Evolutionary conservation across 257 asterid species (phyloP).

Genomic region (Salvia rosmarinus): DNA sequence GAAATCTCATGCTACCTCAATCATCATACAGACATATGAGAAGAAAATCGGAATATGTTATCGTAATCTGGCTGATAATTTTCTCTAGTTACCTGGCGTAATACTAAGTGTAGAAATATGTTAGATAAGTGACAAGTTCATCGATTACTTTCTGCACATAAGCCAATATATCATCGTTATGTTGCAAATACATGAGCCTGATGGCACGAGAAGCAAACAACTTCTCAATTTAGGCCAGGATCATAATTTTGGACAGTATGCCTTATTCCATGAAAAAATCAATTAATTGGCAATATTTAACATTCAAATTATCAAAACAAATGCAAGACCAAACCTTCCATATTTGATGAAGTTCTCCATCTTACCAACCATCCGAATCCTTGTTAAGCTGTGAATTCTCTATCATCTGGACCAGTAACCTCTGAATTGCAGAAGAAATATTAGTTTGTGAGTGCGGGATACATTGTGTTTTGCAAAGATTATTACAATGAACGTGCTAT

Average conservation of each 20-base stretch:
- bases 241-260: constrained; percentile 2
- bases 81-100: not conserved
- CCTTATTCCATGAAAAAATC: not conserved
- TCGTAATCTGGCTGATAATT: not conserved
- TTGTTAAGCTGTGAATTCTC: constrained; percentile 41
- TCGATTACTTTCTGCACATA: not conserved
- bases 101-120: not conserved
- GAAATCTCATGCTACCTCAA: constrained; percentile 10
- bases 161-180: not conserved
- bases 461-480: constrained; percentile 13
- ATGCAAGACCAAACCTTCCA: constrained; percentile 61
- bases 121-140: constrained; percentile 7
- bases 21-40: constrained; percentile 2
- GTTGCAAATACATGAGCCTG: constrained; percentile 3
- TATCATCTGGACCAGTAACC: constrained; percentile 64
- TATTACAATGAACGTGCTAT: not conserved
- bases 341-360: constrained; percentile 50
- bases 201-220: not conserved
- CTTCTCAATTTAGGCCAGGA: constrained; percentile 16
- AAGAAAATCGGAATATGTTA: constrained; percentile 3
- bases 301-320: constrained; percentile 16
- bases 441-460: constrained; percentile 17
- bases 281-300: not conserved
- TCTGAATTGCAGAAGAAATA: constrained; percentile 46
- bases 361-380: constrained; percentile 42